A percentile compares a stretch with the other conserved stretches of the same genome.
These are phyloP conservation scores for Oxytropis ochrocephala DNA, from an alignment of 306 rosid genomes.

Conservation along the genomic window DNA sequence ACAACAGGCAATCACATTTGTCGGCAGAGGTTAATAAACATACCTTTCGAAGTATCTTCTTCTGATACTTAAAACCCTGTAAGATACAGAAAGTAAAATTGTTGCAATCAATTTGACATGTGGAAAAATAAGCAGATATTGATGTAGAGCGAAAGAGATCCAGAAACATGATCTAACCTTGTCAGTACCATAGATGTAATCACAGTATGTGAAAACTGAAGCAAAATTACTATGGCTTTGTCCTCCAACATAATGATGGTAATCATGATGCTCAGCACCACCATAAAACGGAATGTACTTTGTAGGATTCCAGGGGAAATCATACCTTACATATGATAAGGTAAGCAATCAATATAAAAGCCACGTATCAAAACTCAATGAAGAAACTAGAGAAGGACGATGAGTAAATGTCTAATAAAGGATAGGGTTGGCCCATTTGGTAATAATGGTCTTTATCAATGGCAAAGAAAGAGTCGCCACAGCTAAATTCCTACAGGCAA, in stretches of 20 bases:
- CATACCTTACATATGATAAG: constrained; percentile 51
- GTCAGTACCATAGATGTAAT: constrained; percentile 92
- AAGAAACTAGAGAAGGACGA: constrained; percentile 9
- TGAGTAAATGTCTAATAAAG: not conserved
- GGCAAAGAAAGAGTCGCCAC: not conserved
- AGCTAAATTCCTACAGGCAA: not conserved
- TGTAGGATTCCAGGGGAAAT: constrained; percentile 79
- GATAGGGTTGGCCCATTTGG: not conserved
- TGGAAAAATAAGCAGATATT: constrained; percentile 10
- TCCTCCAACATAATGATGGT: constrained; percentile 96
- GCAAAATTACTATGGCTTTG: constrained; percentile 96
- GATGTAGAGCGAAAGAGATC: constrained; percentile 13
- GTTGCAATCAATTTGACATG: constrained; percentile 17
- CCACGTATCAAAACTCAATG: constrained; percentile 13
- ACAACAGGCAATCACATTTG: not conserved
- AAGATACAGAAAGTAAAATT: constrained; percentile 26
- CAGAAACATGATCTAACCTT: constrained; percentile 51
- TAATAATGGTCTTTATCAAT: not conserved
- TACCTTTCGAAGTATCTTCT: constrained; percentile 75
- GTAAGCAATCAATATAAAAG: not conserved
- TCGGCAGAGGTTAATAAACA: not conserved
- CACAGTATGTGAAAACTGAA: constrained; percentile 96
- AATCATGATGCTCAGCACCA: constrained; percentile 93
- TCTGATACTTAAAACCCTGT: constrained; percentile 85
- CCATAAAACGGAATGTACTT: constrained; percentile 89